Base-by-base conservation (phyloP, 2,329 filamentous ascomycete genomes). In the Trichoderma sp. region DNA sequence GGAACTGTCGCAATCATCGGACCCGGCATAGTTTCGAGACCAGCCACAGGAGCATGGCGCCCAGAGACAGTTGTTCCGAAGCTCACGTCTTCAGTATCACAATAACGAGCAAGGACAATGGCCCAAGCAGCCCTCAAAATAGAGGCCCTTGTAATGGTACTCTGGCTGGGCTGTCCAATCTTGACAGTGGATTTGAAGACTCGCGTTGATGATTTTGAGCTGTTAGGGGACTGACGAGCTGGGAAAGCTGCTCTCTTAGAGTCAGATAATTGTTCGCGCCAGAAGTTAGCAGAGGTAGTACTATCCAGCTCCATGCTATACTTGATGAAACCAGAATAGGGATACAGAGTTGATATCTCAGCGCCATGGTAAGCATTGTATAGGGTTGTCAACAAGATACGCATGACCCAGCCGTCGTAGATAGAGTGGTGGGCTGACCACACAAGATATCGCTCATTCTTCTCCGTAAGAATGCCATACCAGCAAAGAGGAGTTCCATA, bases 51-150 rank as follows among this genome's bases (percentile, higher is more conserved):
- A 1, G 71, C 73, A 32, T 75, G 68, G 5, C 75, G 72, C 4
- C 76, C 76, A 0, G 71, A 73, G 0, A 75, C 61, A 18, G 73
- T 70, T 1, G 70, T 64, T 7, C 74, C 75, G 32, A 74, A 76
- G 18, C 74, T 24, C 3, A 75, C 66, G 63, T 83, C 80, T 14
- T 69, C 61, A 26, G 68, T 77, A 68, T n/a, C 76, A 70, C 80
- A 76, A 66, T 82, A 80, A 3, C 79, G 70, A 0, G 77, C 76
- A 2, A 81, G 74, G 3, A 80, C 75, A 5, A 83, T 56, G 14
- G 73, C 66, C 74, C 74, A 75, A 11, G 74, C 74, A 13, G 73
- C 72, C 7, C 74, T 71, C 1, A 74, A 30, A 13, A 73, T 61
- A 1, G 70, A 65, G 5, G 71, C 68, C 51, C 37, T 34, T 6